phyloP scores from a whole-genome alignment of 768 basidiomycete species.

The Serendipita indica region DNA sequence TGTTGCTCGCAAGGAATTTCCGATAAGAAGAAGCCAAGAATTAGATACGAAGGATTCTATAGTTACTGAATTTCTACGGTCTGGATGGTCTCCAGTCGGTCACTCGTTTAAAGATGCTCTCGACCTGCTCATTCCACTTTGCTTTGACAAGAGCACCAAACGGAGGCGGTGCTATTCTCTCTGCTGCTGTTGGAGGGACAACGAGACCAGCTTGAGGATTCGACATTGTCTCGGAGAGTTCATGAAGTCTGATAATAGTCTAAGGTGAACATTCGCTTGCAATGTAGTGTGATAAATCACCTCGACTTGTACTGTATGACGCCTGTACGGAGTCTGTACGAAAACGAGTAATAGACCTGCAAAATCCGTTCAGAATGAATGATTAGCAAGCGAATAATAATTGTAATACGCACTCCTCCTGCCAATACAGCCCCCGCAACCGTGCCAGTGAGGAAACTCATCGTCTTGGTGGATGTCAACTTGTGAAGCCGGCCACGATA shows the following conservation, averaged over 20 bases:
- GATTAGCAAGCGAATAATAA: neutral
- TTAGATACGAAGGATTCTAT: no score
- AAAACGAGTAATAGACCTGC: conserved; percentile 9
- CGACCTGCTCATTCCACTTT: conserved; percentile 5
- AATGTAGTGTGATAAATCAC: neutral
- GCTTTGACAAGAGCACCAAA: conserved; percentile 2
- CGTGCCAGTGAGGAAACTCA: conserved; percentile 6
- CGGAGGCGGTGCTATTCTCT: conserved; percentile 2
- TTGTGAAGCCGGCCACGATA: neutral
- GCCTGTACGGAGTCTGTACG: conserved; percentile 2
- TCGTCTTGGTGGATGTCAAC: neutral
- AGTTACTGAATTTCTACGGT: no score
- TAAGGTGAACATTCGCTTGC: neutral
- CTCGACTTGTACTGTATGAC: conserved; percentile 9
- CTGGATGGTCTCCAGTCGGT: conserved; percentile 3
- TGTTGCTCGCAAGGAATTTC: no score
- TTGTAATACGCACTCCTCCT: neutral
- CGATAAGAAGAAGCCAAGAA: no score
- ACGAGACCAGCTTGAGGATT: neutral
- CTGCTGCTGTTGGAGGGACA: neutral
- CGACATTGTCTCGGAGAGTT: neutral
- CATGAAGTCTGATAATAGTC: neutral
- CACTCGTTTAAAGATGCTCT: neutral
- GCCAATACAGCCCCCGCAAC: conserved; percentile 5
- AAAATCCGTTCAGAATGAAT: no score